Conservation (phyloP, 176 grass and related monocot genomes). For the Oryza glaberrima region DNA sequence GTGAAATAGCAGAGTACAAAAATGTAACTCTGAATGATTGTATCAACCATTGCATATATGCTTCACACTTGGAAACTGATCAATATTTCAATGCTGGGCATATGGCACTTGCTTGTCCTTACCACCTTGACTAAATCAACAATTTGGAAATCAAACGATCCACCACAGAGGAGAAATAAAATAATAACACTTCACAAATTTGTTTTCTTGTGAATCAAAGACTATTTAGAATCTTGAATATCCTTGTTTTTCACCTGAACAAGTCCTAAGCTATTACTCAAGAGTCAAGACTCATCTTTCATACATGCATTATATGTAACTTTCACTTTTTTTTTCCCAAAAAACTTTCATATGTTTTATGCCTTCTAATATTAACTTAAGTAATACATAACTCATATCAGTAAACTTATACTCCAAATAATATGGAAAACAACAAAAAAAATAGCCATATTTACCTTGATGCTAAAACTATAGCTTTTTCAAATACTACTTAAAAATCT, state of each 20-base stretch:
- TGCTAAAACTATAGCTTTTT: neutral
- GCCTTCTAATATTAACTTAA: neutral
- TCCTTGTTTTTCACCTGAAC: neutral
- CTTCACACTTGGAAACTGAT: too few species aligned
- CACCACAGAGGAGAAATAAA: too few species aligned
- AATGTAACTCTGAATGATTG: too few species aligned
- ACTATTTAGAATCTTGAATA: neutral
- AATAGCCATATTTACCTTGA: neutral
- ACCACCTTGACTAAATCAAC: too few species aligned
- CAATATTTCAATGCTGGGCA: too few species aligned
- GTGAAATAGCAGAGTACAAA: too few species aligned
- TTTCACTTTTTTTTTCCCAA: neutral
- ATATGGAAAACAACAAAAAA: neutral
- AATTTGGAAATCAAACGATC: too few species aligned
- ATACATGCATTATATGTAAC: neutral
- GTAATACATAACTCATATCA: neutral
- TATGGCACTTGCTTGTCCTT: too few species aligned
- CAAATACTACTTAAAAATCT: neutral
- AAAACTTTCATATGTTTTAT: neutral
- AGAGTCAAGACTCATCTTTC: neutral
- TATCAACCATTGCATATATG: too few species aligned
- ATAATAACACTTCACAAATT: too few species aligned
- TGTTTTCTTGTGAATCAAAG: too few species aligned
- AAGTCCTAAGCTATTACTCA: neutral
- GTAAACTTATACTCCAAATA: neutral